A percentile compares a stretch with the other conserved stretches of the same genome.
phyloP scores from a whole-genome alignment of 345 rosid genomes.

The Brassica cretica region DNA sequence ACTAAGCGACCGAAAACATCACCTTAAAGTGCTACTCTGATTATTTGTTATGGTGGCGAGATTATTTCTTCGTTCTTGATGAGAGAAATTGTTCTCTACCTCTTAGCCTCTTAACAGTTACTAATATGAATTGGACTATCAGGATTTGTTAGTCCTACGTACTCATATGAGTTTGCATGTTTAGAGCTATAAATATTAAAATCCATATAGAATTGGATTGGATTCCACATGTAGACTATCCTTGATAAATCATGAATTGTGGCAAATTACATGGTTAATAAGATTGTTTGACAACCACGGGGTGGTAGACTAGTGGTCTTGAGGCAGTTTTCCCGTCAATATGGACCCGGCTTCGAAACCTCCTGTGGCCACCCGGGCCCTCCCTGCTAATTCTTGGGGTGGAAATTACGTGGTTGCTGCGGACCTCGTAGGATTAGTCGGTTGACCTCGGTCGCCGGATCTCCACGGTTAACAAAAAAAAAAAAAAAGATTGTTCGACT shows the following conservation, averaged over 20 bases:
- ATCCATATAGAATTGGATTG: background rate
- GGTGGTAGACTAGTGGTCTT: too few relatives aligned
- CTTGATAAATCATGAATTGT: background rate
- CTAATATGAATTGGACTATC: background rate
- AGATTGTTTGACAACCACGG: background rate
- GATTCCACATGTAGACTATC: conserved; percentile 1
- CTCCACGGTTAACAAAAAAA: too few relatives aligned
- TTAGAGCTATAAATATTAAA: background rate
- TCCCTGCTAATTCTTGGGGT: too few relatives aligned
- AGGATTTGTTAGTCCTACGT: background rate
- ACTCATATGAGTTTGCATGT: background rate
- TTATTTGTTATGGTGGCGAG: background rate
- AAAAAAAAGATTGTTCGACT: background rate
- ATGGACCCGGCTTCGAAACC: too few relatives aligned
- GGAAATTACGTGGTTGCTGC: too few relatives aligned
- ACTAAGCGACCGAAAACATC: background rate
- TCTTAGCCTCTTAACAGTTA: background rate
- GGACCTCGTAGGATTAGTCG: too few relatives aligned
- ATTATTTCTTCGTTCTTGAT: background rate
- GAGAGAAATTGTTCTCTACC: background rate
- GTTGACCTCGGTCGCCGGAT: too few relatives aligned
- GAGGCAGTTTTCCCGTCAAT: too few relatives aligned
- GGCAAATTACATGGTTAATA: background rate
- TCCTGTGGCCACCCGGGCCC: too few relatives aligned
- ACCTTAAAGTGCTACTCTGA: background rate